phyloP scores from a whole-genome alignment of 2,329 filamentous ascomycete genomes.

The Epichloe baconii region DNA sequence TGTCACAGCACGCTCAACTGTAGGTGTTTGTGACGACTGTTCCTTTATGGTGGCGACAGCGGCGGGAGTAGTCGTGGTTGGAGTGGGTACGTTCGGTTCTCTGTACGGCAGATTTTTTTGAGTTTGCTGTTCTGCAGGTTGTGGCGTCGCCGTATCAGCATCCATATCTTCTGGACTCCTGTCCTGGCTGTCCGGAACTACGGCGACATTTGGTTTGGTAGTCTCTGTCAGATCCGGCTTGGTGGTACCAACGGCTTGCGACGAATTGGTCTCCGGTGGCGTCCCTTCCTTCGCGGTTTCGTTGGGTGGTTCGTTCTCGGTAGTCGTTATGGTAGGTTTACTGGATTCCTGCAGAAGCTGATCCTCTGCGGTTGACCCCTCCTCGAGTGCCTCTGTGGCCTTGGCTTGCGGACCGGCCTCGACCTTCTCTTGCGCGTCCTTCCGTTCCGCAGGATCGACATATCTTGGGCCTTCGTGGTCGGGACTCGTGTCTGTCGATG shows the following conservation, averaged over 20 bases:
- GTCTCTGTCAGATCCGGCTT: not conserved
- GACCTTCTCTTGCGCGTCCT: conserved; percentile 22
- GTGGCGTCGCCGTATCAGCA: conserved; percentile 17
- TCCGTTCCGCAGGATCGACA: conserved; percentile 33
- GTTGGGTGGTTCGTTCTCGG: conserved; percentile 5
- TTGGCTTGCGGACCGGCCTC: not conserved
- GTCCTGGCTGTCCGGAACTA: conserved; percentile 25
- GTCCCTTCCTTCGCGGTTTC: not conserved
- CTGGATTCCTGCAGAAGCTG: conserved; percentile 32
- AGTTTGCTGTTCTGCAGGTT: conserved; percentile 7
- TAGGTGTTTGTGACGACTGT: conserved; percentile 10
- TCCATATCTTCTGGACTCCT: conserved; percentile 22
- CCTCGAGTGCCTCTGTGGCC: not conserved
- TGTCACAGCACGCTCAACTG: conserved; percentile 46
- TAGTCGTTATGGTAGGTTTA: conserved; percentile 14
- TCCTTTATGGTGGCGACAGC: not conserved
- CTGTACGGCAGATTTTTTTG: conserved; percentile 1
- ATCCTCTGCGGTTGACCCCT: conserved; percentile 24
- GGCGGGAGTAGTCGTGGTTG: conserved; percentile 7
- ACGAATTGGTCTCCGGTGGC: not conserved
- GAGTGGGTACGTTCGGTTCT: conserved; percentile 3
- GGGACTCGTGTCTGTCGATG: conserved; percentile 62
- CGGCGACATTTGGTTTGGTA: conserved; percentile 1
- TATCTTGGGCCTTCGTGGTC: conserved; percentile 52
- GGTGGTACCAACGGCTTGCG: not conserved